phyloP scores from a whole-genome alignment of 1,284 basidiomycete genomes.

The Rhodotorula sp. region DNA sequence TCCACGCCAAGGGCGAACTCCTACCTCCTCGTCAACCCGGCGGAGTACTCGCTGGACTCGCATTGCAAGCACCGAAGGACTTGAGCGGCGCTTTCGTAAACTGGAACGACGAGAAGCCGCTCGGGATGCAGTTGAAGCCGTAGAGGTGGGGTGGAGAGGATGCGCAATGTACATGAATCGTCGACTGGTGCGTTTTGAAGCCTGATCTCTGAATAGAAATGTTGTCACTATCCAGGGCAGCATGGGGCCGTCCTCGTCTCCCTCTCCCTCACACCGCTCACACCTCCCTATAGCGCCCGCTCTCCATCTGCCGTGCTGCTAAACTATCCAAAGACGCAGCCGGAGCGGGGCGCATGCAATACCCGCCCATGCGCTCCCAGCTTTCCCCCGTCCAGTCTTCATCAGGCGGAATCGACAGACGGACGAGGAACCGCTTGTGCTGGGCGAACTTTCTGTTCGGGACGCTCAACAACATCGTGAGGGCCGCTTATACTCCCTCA shows the following conservation, averaged over 20 bases:
- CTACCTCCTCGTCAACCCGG: conserved; percentile 56
- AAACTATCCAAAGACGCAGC: background rate
- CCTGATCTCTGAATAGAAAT: background rate
- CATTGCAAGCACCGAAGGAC: conserved; percentile 47
- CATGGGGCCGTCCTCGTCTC: background rate
- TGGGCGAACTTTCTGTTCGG: conserved; percentile 13
- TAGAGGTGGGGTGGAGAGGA: background rate
- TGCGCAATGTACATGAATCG: background rate
- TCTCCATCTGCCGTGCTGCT: too few species aligned
- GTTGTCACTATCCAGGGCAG: background rate
- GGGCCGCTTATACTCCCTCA: too few species aligned
- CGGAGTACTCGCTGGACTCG: conserved; percentile 62
- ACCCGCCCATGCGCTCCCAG: background rate
- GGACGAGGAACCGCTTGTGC: conserved; percentile 4
- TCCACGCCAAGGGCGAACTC: conserved; percentile 63
- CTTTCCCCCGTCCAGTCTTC: background rate
- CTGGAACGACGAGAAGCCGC: conserved; percentile 51
- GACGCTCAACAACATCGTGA: conserved; percentile 47
- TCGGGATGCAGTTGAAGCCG: background rate
- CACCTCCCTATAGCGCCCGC: too few species aligned
- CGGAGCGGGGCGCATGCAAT: conserved; percentile 1
- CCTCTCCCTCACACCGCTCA: background rate
- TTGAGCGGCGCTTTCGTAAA: conserved; percentile 71
- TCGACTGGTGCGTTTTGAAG: background rate
- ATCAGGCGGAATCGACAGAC: background rate